Percentiles rank a stretch among this genome's conserved stretches.
These are phyloP conservation scores for Ilyonectria mors-panacis DNA, from an alignment of 2,329 filamentous ascomycete species.

Conservation along the genomic window DNA sequence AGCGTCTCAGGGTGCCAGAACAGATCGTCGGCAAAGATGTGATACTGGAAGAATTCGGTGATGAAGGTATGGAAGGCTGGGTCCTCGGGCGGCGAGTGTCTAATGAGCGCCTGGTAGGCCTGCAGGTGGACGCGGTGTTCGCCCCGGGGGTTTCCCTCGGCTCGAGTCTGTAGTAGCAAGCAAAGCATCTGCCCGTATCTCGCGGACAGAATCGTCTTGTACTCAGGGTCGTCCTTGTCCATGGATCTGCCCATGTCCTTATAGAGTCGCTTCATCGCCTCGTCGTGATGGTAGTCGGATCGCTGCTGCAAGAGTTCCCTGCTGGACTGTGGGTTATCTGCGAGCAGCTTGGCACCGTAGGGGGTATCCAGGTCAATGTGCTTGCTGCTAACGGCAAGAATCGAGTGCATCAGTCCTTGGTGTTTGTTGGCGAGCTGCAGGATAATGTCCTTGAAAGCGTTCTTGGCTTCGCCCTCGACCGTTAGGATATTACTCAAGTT, in stretches of 20 bases:
- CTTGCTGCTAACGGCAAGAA: constrained; percentile 86
- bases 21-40: constrained; percentile 77
- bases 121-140: constrained; percentile 86
- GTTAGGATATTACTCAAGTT: constrained; percentile 86
- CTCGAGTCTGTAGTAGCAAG: constrained; percentile 70
- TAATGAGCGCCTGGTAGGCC: constrained; percentile 81
- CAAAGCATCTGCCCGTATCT: constrained; percentile 76
- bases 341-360: constrained; percentile 68
- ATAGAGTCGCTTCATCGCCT: constrained; percentile 68
- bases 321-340: constrained; percentile 63
- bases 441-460: constrained; percentile 88
- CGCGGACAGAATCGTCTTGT: constrained; percentile 65
- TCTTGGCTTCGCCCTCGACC: constrained; percentile 83
- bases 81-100: constrained; percentile 72
- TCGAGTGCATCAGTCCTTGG: constrained; percentile 89
- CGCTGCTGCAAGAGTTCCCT: constrained; percentile 64
- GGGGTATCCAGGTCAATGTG: constrained; percentile 76
- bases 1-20: constrained; percentile 63
- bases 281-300: constrained; percentile 69
- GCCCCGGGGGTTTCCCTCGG: constrained; percentile 71
- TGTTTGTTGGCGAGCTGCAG: constrained; percentile 86
- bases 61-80: constrained; percentile 75
- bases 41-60: constrained; percentile 89
- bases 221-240: constrained; percentile 60
- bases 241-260: constrained; percentile 61